Conservation (phyloP, 495 filamentous ascomycete species). For the Staphylotrichum tortipilum region DNA sequence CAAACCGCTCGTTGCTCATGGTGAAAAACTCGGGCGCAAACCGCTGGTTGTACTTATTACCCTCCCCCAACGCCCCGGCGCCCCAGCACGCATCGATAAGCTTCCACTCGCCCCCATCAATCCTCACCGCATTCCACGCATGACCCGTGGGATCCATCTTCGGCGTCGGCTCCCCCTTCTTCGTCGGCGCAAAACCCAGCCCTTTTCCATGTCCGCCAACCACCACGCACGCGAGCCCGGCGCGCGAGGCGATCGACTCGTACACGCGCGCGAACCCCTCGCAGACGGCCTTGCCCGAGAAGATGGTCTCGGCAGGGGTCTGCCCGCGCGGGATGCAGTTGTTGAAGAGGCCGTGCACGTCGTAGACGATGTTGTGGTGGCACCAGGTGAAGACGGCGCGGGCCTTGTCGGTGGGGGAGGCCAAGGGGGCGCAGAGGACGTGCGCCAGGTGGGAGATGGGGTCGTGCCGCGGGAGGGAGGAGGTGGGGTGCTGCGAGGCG, state of each 20-base stretch:
- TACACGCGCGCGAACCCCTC: slow-evolving; percentile 86
- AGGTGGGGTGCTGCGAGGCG: slow-evolving; percentile 66
- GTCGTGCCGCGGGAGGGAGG: slow-evolving; percentile 55
- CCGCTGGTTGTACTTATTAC: slow-evolving; percentile 49
- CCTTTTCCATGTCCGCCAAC: slow-evolving; percentile 83
- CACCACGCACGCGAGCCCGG: slow-evolving; percentile 62
- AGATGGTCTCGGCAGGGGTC: slow-evolving; percentile 58
- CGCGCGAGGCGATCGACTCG: slow-evolving; percentile 58
- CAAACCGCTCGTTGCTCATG: slow-evolving; percentile 76
- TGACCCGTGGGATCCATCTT: slow-evolving; percentile 48
- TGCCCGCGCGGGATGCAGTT: slow-evolving; percentile 52
- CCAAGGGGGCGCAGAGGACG: slow-evolving; percentile 69
- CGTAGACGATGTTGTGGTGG: slow-evolving; percentile 87
- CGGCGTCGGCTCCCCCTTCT: slow-evolving; percentile 49
- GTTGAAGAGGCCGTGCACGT: slow-evolving; percentile 66
- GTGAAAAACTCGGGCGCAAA: slow-evolving; percentile 67
- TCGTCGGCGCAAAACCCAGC: slow-evolving; percentile 52
- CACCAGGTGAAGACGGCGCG: slow-evolving; percentile 89
- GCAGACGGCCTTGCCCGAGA: slow-evolving; percentile 76
- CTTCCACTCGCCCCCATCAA: slow-evolving; percentile 84
- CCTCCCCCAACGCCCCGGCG: slow-evolving; percentile 53
- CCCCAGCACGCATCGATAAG: slow-evolving; percentile 91
- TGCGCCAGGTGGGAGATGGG: slow-evolving; percentile 59
- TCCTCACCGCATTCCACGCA: slow-evolving; percentile 88
- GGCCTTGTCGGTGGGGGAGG: slow-evolving; percentile 79